Conservation (phyloP, 495 filamentous ascomycete genomes). For the Pseudotulostoma volvatum region DNA sequence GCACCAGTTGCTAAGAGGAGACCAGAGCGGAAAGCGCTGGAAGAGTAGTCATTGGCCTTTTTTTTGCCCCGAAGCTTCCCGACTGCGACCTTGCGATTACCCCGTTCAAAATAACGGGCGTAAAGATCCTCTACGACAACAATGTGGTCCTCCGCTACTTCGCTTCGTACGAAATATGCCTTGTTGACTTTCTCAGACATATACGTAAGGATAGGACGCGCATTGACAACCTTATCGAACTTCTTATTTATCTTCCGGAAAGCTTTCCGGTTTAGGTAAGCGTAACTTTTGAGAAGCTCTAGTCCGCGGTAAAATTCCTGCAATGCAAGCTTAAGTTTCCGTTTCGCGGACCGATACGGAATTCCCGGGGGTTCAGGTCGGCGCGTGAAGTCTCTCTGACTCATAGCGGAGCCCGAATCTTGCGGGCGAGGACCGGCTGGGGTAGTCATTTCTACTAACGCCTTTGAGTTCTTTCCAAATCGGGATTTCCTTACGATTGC, state of each 20-base stretch:
- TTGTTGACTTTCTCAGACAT: constrained; percentile 88
- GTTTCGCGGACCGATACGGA: constrained; percentile 68
- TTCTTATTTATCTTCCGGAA: constrained; percentile 99
- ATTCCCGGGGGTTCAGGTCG: constrained; percentile 38
- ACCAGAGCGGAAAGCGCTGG: constrained; percentile 61
- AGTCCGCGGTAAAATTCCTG: constrained; percentile 87
- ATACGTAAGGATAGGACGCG: constrained; percentile 59
- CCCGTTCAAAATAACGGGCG: constrained; percentile 76
- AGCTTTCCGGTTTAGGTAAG: constrained; percentile 72
- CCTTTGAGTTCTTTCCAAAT: constrained; percentile 42
- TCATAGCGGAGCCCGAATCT: constrained; percentile 14
- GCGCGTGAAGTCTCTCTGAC: constrained; percentile 48
- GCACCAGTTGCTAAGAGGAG: constrained; percentile 57
- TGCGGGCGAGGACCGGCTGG: constrained; percentile 20
- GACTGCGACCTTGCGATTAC: constrained; percentile 78
- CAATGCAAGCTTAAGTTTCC: constrained; percentile 75
- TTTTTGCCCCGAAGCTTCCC: constrained; percentile 60
- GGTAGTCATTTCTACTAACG: constrained; percentile 35
- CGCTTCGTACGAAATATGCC: constrained; percentile 76
- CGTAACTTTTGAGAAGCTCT: constrained; percentile 82
- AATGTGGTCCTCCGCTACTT: constrained; percentile 62
- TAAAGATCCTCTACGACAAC: constrained; percentile 75
- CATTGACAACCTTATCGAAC: constrained; percentile 78
- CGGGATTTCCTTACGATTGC: constrained; percentile 18
- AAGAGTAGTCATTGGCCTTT: constrained; percentile 51